Evolutionary conservation across 345 rosid species (phyloP).

Genomic region (Ceriops zippeliana): DNA sequence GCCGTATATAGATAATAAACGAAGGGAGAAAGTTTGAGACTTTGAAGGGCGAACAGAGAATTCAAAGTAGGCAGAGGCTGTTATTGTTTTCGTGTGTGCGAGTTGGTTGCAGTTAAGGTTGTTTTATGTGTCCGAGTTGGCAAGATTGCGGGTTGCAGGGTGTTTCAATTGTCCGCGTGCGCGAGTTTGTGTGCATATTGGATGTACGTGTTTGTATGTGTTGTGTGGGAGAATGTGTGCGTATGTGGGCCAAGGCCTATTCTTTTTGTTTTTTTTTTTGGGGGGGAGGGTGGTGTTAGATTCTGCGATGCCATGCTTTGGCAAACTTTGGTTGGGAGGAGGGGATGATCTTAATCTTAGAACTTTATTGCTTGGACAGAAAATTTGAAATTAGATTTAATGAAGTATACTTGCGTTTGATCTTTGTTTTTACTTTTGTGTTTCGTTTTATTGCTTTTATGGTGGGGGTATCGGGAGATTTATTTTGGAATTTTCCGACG

Average conservation of each 20-base stretch:
- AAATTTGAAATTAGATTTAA: too few relatives aligned
- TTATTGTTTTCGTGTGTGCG: neutral
- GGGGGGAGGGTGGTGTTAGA: neutral
- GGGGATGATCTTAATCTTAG: neutral
- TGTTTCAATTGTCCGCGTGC: too few relatives aligned
- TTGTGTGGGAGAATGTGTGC: neutral
- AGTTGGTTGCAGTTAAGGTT: slow-evolving; percentile 3
- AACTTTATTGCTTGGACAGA: too few relatives aligned
- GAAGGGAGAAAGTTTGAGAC: neutral
- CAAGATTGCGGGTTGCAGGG: neutral
- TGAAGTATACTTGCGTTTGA: too few relatives aligned
- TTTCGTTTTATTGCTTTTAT: neutral
- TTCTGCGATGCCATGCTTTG: slow-evolving; percentile 16
- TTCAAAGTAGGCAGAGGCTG: slow-evolving; percentile 11
- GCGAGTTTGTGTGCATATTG: neutral
- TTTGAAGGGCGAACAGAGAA: neutral
- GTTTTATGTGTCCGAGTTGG: slow-evolving; percentile 26
- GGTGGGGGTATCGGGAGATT: neutral
- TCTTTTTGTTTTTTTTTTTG: too few relatives aligned
- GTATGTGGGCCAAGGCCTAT: neutral
- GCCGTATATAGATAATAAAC: too few relatives aligned
- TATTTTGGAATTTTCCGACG: slow-evolving; percentile 54
- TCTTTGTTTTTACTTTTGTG: neutral
- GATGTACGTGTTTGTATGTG: too few relatives aligned
- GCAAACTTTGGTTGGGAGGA: neutral